Percentiles rank a stretch among this genome's conserved stretches.
Evolutionary conservation across 371 early-diverging fungal genomes (phyloP).

Genomic region (Enterospora canceri): DNA sequence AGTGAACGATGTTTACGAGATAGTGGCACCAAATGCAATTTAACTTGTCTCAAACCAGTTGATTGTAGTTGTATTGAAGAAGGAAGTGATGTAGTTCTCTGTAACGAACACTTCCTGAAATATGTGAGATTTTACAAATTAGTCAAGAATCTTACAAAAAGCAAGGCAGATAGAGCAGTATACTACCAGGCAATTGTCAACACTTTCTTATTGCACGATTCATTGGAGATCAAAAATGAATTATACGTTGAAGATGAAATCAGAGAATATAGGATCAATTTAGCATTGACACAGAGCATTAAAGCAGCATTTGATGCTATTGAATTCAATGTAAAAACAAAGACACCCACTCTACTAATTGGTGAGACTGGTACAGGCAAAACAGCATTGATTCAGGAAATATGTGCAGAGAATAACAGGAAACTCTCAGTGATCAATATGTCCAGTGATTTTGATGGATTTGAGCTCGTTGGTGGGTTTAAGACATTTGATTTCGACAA

Average conservation of each 20-base stretch:
- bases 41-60: not conserved
- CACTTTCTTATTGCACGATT: conserved; percentile 29
- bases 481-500: conserved; percentile 41
- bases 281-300: conserved; percentile 25
- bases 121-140: not conserved
- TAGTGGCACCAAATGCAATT: not conserved
- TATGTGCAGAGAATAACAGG: conserved; percentile 61
- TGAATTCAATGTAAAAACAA: conserved; percentile 18
- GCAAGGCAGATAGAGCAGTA: not conserved
- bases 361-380: conserved; percentile 99
- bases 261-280: conserved; percentile 1
- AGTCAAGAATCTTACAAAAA: not conserved
- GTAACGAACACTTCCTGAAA: not conserved
- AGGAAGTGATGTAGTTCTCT: not conserved
- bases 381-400: conserved; percentile 84
- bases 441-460: conserved; percentile 86
- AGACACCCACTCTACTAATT: conserved; percentile 74
- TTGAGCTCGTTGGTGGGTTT: conserved; percentile 74
- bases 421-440: conserved; percentile 76
- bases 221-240: conserved; percentile 4
- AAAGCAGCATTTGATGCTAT: conserved; percentile 14
- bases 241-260: not conserved
- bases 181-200: conserved; percentile 16
- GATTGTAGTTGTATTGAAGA: not conserved
- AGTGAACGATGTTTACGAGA: not conserved